Conservation (phyloP, 441 rosid genomes). For the Hura crepitans region DNA sequence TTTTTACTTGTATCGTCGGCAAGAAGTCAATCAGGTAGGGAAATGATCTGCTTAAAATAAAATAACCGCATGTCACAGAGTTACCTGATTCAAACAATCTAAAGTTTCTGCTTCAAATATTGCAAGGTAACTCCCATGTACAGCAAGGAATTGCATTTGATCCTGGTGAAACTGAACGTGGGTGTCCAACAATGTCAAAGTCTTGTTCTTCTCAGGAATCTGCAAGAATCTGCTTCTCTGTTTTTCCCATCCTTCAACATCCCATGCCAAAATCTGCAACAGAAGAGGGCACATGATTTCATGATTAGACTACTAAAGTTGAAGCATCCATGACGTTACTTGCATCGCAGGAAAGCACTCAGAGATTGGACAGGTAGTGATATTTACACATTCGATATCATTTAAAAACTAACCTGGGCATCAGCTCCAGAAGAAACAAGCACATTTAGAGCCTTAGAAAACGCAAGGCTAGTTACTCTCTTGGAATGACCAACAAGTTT, state of each 20-base stretch:
- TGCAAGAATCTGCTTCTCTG: constrained; percentile 31
- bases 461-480: constrained; percentile 49
- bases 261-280: constrained; percentile 45
- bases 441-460: constrained; percentile 38
- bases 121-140: constrained; percentile 39
- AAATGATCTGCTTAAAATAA: neutral
- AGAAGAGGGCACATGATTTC: constrained; percentile 4
- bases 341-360: neutral
- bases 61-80: neutral
- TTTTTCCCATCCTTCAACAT: constrained; percentile 43
- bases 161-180: constrained; percentile 49
- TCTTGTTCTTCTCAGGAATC: constrained; percentile 29
- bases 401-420: constrained; percentile 40
- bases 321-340: neutral
- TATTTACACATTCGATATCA: neutral
- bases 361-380: neutral
- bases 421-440: constrained; percentile 60
- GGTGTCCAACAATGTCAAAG: constrained; percentile 29
- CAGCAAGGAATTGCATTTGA: constrained; percentile 45
- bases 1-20: neutral
- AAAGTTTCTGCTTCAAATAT: constrained; percentile 41
- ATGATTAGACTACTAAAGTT: neutral
- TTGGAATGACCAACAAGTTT: constrained; percentile 52
- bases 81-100: constrained; percentile 41
- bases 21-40: neutral